Percentiles rank a stretch among this genome's conserved stretches.
phyloP scores from a whole-genome alignment of 257 asterid species.

The Scutellaria barbata region DNA sequence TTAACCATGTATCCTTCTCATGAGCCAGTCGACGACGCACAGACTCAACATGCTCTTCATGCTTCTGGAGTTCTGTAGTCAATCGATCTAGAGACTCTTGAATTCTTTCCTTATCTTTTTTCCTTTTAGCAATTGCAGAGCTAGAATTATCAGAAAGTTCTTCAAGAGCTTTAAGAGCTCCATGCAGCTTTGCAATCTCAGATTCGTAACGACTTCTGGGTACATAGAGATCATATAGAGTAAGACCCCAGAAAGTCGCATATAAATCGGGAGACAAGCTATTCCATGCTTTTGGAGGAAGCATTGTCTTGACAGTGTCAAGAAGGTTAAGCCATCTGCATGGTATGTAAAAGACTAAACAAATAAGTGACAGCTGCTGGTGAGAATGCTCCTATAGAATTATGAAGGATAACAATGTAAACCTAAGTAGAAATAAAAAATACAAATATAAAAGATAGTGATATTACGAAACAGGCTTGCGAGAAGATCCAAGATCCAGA shows the following conservation, averaged over 20 bases:
- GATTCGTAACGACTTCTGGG: slow-evolving; percentile 90
- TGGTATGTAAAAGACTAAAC: slow-evolving; percentile 25
- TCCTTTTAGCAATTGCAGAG: slow-evolving; percentile 96
- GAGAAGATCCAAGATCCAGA: slow-evolving; percentile 83
- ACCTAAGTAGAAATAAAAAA: slow-evolving; percentile 24
- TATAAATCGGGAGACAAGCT: slow-evolving; percentile 96
- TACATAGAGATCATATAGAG: slow-evolving; percentile 92
- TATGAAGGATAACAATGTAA: slow-evolving; percentile 1
- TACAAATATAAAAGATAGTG: slow-evolving; percentile 29
- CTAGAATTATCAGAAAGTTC: slow-evolving; percentile 96
- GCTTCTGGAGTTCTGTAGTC: slow-evolving; percentile 79
- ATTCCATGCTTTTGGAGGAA: slow-evolving; percentile 98
- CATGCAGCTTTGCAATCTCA: slow-evolving; percentile 86
- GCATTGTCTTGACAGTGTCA: slow-evolving; percentile 83
- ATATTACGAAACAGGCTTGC: slow-evolving; percentile 66
- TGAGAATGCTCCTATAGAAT: slow-evolving; percentile 13
- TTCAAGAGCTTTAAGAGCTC: slow-evolving; percentile 93
- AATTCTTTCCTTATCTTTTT: slow-evolving; percentile 97
- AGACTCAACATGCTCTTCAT: slow-evolving; percentile 95
- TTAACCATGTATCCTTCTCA: slow-evolving; percentile 97
- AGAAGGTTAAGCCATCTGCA: slow-evolving; percentile 94
- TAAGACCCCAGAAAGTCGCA: slow-evolving; percentile 99
- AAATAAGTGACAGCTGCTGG: slow-evolving; percentile 29
- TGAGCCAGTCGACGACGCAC: slow-evolving; percentile 85
- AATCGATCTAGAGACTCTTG: slow-evolving; percentile 97